Evolutionary conservation across 179 eudicot genomes (phyloP).

Genomic region (Pouteria campechiana): DNA sequence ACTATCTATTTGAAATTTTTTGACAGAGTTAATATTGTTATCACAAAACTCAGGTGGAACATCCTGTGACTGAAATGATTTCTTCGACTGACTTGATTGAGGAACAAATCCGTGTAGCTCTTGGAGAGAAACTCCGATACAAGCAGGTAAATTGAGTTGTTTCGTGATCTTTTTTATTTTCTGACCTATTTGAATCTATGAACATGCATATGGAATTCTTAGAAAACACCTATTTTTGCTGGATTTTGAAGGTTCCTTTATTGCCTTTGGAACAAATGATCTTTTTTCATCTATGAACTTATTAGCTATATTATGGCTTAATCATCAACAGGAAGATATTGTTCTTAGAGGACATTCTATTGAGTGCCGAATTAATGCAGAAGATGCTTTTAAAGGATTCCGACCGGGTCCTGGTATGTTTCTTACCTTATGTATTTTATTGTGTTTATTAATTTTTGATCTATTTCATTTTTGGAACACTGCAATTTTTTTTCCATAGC

Average conservation of each 20-base stretch:
- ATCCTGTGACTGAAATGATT: slow-evolving; percentile 99
- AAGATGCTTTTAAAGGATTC: slow-evolving; percentile 97
- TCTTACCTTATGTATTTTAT: slow-evolving; percentile 2
- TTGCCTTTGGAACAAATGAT: too few relatives aligned
- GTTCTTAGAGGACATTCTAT: slow-evolving; percentile 93
- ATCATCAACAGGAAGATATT: slow-evolving; percentile 66
- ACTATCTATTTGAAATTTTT: background rate
- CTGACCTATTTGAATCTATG: too few relatives aligned
- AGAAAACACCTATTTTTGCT: too few relatives aligned
- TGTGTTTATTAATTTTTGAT: too few relatives aligned
- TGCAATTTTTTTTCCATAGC: too few relatives aligned
- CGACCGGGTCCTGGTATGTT: slow-evolving; percentile 92
- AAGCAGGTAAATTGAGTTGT: slow-evolving; percentile 79
- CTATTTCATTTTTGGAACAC: too few relatives aligned
- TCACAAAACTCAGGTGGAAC: slow-evolving; percentile 62
- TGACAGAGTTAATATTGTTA: background rate
- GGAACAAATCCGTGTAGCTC: slow-evolving; percentile 93
- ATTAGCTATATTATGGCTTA: background rate
- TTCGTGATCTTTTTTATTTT: too few relatives aligned
- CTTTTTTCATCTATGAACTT: background rate
- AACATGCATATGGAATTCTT: too few relatives aligned
- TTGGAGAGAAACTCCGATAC: slow-evolving; percentile 83
- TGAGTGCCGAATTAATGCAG: slow-evolving; percentile 98
- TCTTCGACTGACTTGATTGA: slow-evolving; percentile 93
- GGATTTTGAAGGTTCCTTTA: too few relatives aligned